Evolutionary conservation across 495 filamentous ascomycete genomes (phyloP).

Genomic region (Penicillium antarcticum): DNA sequence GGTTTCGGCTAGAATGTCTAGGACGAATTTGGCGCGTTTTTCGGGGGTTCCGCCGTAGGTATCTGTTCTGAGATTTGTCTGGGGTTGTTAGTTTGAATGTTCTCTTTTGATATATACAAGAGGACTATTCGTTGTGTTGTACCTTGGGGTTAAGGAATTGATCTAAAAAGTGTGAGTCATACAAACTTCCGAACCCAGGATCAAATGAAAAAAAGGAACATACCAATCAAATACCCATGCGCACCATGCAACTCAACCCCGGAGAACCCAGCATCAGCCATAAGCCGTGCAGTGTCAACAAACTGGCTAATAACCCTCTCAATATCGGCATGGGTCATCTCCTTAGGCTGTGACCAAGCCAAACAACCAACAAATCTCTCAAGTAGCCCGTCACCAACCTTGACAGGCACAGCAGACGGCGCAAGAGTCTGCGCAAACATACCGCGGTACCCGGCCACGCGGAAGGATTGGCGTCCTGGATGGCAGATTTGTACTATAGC

Average conservation of each 20-base stretch:
- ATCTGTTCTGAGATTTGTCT: slow-evolving; percentile 47
- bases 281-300: slow-evolving; percentile 43
- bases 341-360: slow-evolving; percentile 40
- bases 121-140: background rate
- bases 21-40: slow-evolving; percentile 45
- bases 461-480: slow-evolving; percentile 53
- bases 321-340: slow-evolving; percentile 51
- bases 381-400: slow-evolving; percentile 34
- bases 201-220: slow-evolving; percentile 1
- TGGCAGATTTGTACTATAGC: slow-evolving; percentile 56
- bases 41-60: slow-evolving; percentile 45
- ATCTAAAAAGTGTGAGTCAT: slow-evolving; percentile 22
- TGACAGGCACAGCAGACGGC: slow-evolving; percentile 42
- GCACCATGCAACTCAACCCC: slow-evolving; percentile 57
- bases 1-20: slow-evolving; percentile 42
- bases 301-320: slow-evolving; percentile 43
- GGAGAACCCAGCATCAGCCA: slow-evolving; percentile 51
- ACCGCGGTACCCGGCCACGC: slow-evolving; percentile 40
- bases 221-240: slow-evolving; percentile 57
- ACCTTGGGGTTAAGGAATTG: slow-evolving; percentile 44
- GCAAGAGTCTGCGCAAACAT: slow-evolving; percentile 45
- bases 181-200: too few relatives aligned
- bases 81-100: background rate
- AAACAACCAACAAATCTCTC: slow-evolving; percentile 30
- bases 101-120: background rate